A percentile compares a stretch with the other conserved stretches of the same genome.
Conservation (phyloP, 2,329 filamentous ascomycete species). For the Monilinia laxa region DNA sequence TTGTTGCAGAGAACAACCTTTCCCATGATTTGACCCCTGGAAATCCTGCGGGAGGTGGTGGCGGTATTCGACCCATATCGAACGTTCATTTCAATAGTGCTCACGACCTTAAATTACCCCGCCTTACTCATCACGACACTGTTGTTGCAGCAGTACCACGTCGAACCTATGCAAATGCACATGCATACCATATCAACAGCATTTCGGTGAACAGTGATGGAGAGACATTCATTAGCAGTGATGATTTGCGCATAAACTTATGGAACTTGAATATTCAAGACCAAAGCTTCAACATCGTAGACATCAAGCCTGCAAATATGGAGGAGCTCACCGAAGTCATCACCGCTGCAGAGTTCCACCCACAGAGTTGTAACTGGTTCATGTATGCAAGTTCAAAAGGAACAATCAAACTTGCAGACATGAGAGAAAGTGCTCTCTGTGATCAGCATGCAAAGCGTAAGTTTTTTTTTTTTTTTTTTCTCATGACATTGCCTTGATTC, state of each 20-base stretch:
- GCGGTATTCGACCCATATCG: conserved; percentile 70
- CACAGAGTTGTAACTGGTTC: conserved; percentile 97
- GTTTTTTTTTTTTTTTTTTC: no score
- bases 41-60: conserved; percentile 68
- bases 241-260: conserved; percentile 94
- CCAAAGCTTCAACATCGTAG: conserved; percentile 99
- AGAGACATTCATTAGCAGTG: conserved; percentile 98
- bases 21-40: conserved; percentile 88
- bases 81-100: conserved; percentile 75
- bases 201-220: conserved; percentile 99
- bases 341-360: conserved; percentile 96
- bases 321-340: conserved; percentile 99
- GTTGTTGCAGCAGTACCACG: conserved; percentile 95
- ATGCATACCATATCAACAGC: conserved; percentile 99
- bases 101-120: conserved; percentile 85
- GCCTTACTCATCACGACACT: conserved; percentile 96
- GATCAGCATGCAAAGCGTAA: conserved; percentile 92
- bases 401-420: conserved; percentile 97
- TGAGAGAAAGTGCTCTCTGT: conserved; percentile 94
- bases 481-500: not conserved
- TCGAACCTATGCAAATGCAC: conserved; percentile 95
- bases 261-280: conserved; percentile 99
- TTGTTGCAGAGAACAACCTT: conserved; percentile 97
- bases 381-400: conserved; percentile 99
- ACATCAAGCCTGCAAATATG: conserved; percentile 99